Conservation (phyloP, 2,329 filamentous ascomycete species). For the Aspergillus sclerotialis region DNA sequence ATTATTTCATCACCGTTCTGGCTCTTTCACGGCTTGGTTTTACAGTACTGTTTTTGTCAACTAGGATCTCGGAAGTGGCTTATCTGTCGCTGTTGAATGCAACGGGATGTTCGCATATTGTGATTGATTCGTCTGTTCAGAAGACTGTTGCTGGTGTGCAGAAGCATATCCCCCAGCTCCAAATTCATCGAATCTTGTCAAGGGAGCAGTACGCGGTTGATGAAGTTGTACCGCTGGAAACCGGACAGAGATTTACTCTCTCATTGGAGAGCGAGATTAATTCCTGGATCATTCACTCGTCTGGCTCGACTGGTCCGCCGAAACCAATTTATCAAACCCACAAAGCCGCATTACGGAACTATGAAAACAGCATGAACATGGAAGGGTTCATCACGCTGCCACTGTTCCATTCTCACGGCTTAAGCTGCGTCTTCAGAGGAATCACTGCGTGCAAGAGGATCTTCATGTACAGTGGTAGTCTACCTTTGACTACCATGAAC, state of each 20-base stretch:
- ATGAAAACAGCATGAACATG: constrained; percentile 39
- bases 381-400: constrained; percentile 50
- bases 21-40: constrained; percentile 51
- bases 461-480: constrained; percentile 47
- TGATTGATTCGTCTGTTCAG: constrained; percentile 21
- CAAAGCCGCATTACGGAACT: constrained; percentile 43
- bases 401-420: constrained; percentile 54
- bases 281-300: constrained; percentile 42
- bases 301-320: constrained; percentile 55
- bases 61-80: constrained; percentile 46
- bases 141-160: constrained; percentile 15
- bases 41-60: constrained; percentile 49
- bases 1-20: constrained; percentile 49
- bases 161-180: constrained; percentile 11
- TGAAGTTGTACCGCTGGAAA: too few species aligned
- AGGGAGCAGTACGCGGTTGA: too few species aligned
- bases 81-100: constrained; percentile 42
- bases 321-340: constrained; percentile 58
- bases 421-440: constrained; percentile 49
- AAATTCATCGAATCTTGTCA: constrained; percentile 22
- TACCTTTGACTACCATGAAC: constrained; percentile 49
- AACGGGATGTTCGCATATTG: constrained; percentile 32
- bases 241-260: constrained; percentile 17
- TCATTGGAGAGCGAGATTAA: constrained; percentile 18
- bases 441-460: constrained; percentile 46